phyloP scores from a whole-genome alignment of 805 yeast genomes.

The Yamadazyma paraphyllophila region DNA sequence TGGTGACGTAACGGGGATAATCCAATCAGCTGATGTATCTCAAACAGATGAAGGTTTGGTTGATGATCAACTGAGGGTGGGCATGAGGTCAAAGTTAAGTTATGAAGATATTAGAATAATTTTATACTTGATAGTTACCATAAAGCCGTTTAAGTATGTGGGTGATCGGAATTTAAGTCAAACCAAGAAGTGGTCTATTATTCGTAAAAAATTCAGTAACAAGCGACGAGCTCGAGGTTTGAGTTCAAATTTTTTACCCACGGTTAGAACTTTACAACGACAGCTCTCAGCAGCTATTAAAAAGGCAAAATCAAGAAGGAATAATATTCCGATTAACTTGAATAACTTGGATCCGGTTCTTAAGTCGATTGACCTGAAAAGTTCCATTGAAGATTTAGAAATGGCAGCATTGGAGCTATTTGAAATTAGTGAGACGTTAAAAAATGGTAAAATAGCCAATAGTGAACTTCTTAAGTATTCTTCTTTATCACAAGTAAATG shows the following conservation, averaged over 20 bases:
- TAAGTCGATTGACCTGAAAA: slow-evolving; percentile 16
- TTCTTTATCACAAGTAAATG: not conserved
- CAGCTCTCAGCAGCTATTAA: slow-evolving; percentile 32
- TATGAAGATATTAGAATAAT: slow-evolving; percentile 28
- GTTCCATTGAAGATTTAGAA: slow-evolving; percentile 28
- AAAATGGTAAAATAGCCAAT: slow-evolving; percentile 23
- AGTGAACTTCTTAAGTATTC: slow-evolving; percentile 7
- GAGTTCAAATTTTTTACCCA: slow-evolving; percentile 21
- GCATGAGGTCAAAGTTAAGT: slow-evolving; percentile 24
- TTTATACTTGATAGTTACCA: slow-evolving; percentile 25
- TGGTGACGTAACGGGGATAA: not conserved
- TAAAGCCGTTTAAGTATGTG: slow-evolving; percentile 37
- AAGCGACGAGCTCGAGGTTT: slow-evolving; percentile 11
- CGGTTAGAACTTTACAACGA: slow-evolving; percentile 37
- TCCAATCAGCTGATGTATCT: not conserved
- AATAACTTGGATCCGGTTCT: slow-evolving; percentile 10
- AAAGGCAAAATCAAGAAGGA: slow-evolving; percentile 19
- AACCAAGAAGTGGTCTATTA: slow-evolving; percentile 35
- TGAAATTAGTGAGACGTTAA: slow-evolving; percentile 31
- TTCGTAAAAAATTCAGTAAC: slow-evolving; percentile 25
- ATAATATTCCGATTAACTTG: not conserved
- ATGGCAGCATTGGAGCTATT: slow-evolving; percentile 24
- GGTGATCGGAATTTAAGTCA: slow-evolving; percentile 33
- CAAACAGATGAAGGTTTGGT: not conserved
- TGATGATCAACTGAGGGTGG: not conserved